phyloP scores from a whole-genome alignment of 768 basidiomycete species.

The Lentinula boryana region DNA sequence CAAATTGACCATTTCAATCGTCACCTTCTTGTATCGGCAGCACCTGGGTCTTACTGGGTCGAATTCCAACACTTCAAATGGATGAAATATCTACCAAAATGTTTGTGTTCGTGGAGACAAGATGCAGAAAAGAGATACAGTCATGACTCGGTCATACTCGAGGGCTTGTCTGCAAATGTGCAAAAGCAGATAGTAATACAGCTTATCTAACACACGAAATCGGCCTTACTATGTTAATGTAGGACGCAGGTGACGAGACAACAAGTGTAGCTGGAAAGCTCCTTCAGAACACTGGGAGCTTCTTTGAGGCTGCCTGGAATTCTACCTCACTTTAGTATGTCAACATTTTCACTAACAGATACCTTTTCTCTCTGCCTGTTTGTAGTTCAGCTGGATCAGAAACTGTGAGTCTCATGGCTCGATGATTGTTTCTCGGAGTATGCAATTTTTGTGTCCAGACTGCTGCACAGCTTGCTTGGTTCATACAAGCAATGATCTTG shows the following conservation, averaged over 20 bases:
- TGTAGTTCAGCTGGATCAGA: not conserved
- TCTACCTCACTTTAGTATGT: not conserved
- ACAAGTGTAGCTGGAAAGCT: not conserved
- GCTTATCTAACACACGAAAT: not conserved
- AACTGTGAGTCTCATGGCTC: not conserved
- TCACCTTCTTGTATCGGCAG: constrained; percentile 17
- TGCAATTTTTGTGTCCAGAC: constrained; percentile 11
- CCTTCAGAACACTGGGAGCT: not conserved
- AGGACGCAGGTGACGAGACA: not conserved
- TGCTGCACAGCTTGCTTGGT: constrained; percentile 26
- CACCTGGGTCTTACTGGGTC: constrained; percentile 25
- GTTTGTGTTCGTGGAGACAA: constrained; percentile 22
- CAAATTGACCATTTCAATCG: constrained; percentile 14
- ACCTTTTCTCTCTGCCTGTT: not conserved
- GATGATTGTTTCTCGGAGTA: too few relatives aligned
- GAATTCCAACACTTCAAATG: constrained; percentile 22
- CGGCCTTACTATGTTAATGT: not conserved
- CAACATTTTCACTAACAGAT: not conserved
- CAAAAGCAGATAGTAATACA: not conserved
- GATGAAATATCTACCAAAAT: constrained; percentile 21
- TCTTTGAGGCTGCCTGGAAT: not conserved
- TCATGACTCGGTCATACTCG: constrained; percentile 15
- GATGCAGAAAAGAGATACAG: constrained; percentile 11
- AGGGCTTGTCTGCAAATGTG: constrained; percentile 4
- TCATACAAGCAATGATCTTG: constrained; percentile 29